phyloP scores from a whole-genome alignment of 176 grass and related monocot species.

The Oryza brachyantha region DNA sequence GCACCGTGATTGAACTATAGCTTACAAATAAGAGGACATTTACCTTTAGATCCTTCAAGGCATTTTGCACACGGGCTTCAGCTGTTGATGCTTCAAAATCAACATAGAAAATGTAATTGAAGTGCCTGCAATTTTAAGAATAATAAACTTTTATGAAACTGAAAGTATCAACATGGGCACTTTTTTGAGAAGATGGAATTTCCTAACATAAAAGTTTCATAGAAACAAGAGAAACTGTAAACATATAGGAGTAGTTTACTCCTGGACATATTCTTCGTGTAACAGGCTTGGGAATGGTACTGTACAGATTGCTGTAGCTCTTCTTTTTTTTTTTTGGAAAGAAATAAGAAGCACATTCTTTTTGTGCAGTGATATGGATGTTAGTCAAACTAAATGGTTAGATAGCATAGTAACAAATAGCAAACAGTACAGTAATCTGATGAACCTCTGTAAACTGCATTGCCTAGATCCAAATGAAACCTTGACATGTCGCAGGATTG shows the following conservation, averaged over 20 bases:
- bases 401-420: background rate
- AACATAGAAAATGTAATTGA: conserved; percentile 65
- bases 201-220: background rate
- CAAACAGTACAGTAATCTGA: background rate
- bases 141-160: background rate
- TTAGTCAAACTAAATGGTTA: background rate
- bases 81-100: conserved; percentile 69
- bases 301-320: background rate
- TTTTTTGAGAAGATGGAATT: background rate
- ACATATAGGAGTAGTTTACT: too few relatives aligned
- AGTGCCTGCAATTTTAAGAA: conserved; percentile 42
- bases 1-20: background rate
- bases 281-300: background rate
- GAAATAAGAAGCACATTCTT: background rate
- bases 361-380: background rate
- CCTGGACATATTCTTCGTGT: background rate
- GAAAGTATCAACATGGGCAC: background rate
- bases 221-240: background rate
- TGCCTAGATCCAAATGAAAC: background rate
- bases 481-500: background rate
- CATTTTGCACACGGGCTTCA: conserved; percentile 57
- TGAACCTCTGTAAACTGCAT: background rate
- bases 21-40: conserved; percentile 3
- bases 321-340: background rate
- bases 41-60: conserved; percentile 52